Base-by-base conservation (phyloP, 1,284 basidiomycete genomes). In the Neonothopanus nambi region DNA sequence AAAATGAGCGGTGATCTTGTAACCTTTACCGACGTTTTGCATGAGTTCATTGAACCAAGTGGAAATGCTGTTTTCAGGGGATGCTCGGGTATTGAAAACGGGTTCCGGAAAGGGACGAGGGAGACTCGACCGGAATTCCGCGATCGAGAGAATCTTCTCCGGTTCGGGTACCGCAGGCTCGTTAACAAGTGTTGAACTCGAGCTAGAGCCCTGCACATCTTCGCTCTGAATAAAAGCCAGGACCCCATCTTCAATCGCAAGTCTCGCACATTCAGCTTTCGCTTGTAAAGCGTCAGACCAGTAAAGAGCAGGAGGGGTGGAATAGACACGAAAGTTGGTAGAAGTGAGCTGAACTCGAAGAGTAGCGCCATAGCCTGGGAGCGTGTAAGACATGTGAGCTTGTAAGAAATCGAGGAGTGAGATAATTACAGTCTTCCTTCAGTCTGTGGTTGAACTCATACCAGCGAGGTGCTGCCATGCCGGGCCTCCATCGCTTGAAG, bases 71-170 rank as follows among this genome's bases (percentile, higher is more conserved):
- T 2, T 28, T 43, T 51, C 49, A 15, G 33, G 15, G 13, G 36
- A 17, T 13, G 46, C 20, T 26, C 33, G 23, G 6, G 33, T 28
- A 11, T 23, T 17, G 28, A 54, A 48, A 4, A 15, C 21, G 6
- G 39, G 9, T 24, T 47, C 52, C 5, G 52, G 45, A 38, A 54
- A 48, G 3, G 52, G 52, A 13, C 39, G 52, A 18, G 52, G 46
- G 3, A 54, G 21, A 20, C 26, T 48, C 13, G 35, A 37, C 1
- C 39, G 37, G 28, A 48, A 54, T 9, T 48, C 33, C 28, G 39
- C 33, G 11, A 47, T 35, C 11, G 28, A 48, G 18, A 17, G 28
- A 7, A 38, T 24, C 12, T 21, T 18, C 23, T 9, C 24, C 26
- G 23, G 37, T 12, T 26, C 15, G 45, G 21, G 18, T 20, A 28